Evolutionary conservation across 108 stramenopile species (phyloP).

Genomic region (Nitzschia sp.): DNA sequence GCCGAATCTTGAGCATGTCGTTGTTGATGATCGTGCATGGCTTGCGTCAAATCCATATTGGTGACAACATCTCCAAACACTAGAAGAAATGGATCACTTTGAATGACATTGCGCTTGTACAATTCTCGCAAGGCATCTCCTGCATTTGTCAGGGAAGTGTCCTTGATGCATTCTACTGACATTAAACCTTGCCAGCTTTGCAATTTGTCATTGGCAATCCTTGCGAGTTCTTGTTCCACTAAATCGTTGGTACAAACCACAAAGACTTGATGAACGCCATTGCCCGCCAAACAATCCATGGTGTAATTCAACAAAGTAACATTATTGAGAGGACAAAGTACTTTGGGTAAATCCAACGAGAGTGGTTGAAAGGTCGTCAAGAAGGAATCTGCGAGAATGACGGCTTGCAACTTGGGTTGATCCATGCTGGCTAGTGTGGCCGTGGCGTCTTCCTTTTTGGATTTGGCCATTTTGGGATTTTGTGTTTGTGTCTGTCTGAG

Average conservation of each 20-base stretch:
- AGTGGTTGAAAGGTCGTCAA: slow-evolving; percentile 80
- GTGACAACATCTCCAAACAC: slow-evolving; percentile 93
- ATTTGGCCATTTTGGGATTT: too few relatives aligned
- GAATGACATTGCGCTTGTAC: slow-evolving; percentile 90
- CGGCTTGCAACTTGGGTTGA: slow-evolving; percentile 88
- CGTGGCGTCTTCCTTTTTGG: too few relatives aligned
- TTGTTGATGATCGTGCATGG: slow-evolving; percentile 63
- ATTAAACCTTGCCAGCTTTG: slow-evolving; percentile 15
- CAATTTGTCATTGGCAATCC: slow-evolving; percentile 30
- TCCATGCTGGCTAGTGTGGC: too few relatives aligned
- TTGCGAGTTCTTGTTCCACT: slow-evolving; percentile 57
- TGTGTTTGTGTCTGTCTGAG: too few relatives aligned
- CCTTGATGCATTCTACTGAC: slow-evolving; percentile 60
- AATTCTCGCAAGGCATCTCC: slow-evolving; percentile 97
- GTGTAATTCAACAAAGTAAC: slow-evolving; percentile 92
- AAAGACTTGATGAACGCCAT: slow-evolving; percentile 84
- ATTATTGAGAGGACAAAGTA: slow-evolving; percentile 94
- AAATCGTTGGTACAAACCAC: slow-evolving; percentile 68
- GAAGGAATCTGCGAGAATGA: slow-evolving; percentile 89
- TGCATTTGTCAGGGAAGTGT: slow-evolving; percentile 76
- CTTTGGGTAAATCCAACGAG: slow-evolving; percentile 51
- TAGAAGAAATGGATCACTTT: slow-evolving; percentile 96
- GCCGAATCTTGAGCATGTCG: slow-evolving; percentile 75
- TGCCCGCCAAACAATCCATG: slow-evolving; percentile 89
- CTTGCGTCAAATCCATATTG: slow-evolving; percentile 80